Evolutionary conservation across 2,329 filamentous ascomycete genomes (phyloP).

Genomic region (Exophiala sideris): DNA sequence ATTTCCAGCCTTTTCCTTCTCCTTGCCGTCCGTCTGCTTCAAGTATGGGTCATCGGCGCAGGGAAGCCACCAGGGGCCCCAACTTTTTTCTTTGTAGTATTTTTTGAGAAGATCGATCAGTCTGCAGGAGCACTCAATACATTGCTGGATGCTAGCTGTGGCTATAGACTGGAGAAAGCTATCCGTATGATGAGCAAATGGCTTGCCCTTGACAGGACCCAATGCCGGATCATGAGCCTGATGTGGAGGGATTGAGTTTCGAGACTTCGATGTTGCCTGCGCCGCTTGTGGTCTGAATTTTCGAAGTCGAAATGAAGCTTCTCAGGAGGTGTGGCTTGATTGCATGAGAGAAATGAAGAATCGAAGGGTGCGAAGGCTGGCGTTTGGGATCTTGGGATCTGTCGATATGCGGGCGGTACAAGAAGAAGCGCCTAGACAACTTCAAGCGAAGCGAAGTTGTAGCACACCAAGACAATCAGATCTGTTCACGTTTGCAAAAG

Average conservation of each 20-base stretch:
- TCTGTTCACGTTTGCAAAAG: slow-evolving; percentile 2
- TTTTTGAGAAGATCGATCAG: not conserved
- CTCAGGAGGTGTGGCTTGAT: slow-evolving; percentile 2
- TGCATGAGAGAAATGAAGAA: slow-evolving; percentile 4
- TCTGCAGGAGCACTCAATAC: slow-evolving; percentile 1
- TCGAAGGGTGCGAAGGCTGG: not conserved
- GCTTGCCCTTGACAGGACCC: not conserved
- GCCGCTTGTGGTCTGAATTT: not conserved
- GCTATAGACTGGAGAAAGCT: not conserved
- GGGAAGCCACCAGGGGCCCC: slow-evolving; percentile 3
- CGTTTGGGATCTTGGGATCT: not conserved
- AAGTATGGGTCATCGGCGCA: too few relatives aligned
- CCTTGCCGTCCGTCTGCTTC: too few relatives aligned
- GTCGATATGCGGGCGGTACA: not conserved
- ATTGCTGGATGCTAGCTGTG: not conserved
- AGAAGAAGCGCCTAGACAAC: slow-evolving; percentile 5
- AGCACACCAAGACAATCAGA: slow-evolving; percentile 4
- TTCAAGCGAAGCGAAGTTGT: slow-evolving; percentile 2
- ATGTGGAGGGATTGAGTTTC: slow-evolving; percentile 4
- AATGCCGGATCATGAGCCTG: slow-evolving; percentile 7
- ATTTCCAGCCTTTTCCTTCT: too few relatives aligned
- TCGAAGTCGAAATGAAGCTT: not conserved
- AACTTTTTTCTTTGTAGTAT: slow-evolving; percentile 1
- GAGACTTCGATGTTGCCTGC: slow-evolving; percentile 5
- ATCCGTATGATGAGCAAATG: not conserved